Evolutionary conservation across 2,329 filamentous ascomycete genomes (phyloP).

Genomic region (Teratosphaeria pseudoeucalypti): DNA sequence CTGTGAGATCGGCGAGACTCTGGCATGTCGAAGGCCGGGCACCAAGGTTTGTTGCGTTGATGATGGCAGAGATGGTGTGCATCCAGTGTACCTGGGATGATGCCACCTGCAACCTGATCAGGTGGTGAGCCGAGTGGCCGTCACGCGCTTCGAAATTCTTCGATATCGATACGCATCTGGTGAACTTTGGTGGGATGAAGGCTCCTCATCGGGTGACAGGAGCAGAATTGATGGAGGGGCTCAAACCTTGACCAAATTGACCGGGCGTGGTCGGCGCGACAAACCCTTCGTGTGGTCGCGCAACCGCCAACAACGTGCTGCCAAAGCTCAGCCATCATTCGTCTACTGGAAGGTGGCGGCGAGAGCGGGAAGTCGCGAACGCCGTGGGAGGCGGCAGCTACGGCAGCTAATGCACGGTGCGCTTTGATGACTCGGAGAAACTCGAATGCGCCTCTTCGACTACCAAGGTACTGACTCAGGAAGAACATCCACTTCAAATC

Average conservation of each 20-base stretch:
- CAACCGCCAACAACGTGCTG: not conserved
- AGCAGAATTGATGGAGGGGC: not conserved
- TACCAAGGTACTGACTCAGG: not conserved
- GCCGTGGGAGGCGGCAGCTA: not conserved
- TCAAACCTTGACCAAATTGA: not conserved
- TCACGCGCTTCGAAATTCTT: not conserved
- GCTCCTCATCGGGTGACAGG: not conserved
- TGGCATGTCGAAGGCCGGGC: not conserved
- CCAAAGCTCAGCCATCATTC: not conserved
- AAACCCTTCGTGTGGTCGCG: not conserved
- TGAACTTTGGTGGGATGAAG: not conserved
- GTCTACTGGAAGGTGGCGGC: not conserved
- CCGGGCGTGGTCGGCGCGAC: not conserved
- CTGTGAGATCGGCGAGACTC: not conserved
- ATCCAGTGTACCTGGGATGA: too few relatives aligned
- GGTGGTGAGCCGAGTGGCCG: not conserved
- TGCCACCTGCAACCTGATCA: too few relatives aligned
- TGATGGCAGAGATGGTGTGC: not conserved
- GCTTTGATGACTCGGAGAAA: not conserved
- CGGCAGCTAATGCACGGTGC: not conserved
- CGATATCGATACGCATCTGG: not conserved
- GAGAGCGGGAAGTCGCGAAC: not conserved
- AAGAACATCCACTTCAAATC: too few relatives aligned
- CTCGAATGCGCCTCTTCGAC: not conserved
- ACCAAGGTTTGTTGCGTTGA: not conserved